Evolutionary conservation across 257 asterid genomes (phyloP).

Genomic region (Ilex aquifolium): DNA sequence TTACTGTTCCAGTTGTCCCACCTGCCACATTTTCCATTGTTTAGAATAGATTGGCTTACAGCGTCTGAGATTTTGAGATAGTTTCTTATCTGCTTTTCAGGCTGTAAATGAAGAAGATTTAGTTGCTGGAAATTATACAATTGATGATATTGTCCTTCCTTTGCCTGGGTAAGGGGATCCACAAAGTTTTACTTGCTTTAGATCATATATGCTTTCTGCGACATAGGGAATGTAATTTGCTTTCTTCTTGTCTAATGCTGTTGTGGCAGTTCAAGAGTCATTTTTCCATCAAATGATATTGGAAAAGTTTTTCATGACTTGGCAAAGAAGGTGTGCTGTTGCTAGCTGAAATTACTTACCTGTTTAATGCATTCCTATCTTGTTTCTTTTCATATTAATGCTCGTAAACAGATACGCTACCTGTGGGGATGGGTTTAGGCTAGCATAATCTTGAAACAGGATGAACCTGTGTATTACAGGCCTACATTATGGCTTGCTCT

Average conservation of each 20-base stretch:
- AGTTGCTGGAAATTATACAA: constrained; percentile 49
- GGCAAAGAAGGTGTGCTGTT: constrained; percentile 60
- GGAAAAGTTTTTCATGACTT: constrained; percentile 64
- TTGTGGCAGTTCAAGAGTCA: constrained; percentile 73
- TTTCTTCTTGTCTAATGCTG: constrained; percentile 6
- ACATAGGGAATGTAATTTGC: too few species aligned
- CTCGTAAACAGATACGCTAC: too few species aligned
- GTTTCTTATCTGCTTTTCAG: constrained; percentile 33
- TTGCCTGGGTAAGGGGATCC: constrained; percentile 73
- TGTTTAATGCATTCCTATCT: background rate
- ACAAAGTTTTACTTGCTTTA: constrained; percentile 3
- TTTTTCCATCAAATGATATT: constrained; percentile 71
- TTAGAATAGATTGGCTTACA: background rate
- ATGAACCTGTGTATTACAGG: too few species aligned
- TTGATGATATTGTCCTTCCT: constrained; percentile 86
- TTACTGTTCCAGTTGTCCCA: background rate
- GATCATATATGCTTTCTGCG: too few species aligned
- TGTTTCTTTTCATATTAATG: background rate
- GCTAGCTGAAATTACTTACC: background rate
- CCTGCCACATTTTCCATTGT: background rate
- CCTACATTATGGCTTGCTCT: too few species aligned
- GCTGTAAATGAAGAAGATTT: constrained; percentile 69
- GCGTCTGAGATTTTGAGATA: background rate
- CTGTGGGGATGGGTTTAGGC: too few species aligned
- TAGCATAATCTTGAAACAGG: too few species aligned